phyloP scores from a whole-genome alignment of 768 basidiomycete genomes.

The Amanita rubescens region DNA sequence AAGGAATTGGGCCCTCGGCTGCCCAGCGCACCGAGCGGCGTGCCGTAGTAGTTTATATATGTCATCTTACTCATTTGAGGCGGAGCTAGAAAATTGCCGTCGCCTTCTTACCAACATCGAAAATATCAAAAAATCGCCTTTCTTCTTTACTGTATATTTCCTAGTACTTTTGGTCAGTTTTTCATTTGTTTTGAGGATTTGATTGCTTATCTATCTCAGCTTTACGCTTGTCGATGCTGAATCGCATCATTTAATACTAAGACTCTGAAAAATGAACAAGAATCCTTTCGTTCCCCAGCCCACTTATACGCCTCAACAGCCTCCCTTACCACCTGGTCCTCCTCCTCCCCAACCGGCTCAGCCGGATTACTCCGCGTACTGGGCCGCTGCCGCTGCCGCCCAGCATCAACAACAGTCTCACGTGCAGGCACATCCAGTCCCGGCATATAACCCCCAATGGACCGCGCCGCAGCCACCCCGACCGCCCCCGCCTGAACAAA shows the following conservation, averaged over 20 bases:
- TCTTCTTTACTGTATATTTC: not conserved
- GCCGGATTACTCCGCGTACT: conserved; percentile 74
- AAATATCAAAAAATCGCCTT: not conserved
- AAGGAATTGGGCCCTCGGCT: conserved; percentile 66
- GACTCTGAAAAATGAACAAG: conserved; percentile 65
- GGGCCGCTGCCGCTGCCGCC: conserved; percentile 52
- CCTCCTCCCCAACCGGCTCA: conserved; percentile 61
- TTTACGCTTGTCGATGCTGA: not conserved
- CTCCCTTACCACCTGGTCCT: conserved; percentile 75
- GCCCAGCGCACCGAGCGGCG: conserved; percentile 49
- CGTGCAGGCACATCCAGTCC: conserved; percentile 41
- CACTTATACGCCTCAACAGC: conserved; percentile 62
- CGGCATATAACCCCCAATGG: conserved; percentile 62
- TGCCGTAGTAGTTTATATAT: conserved; percentile 9
- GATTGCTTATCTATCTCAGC: conserved; percentile 1
- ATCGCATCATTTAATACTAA: not conserved
- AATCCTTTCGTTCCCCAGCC: conserved; percentile 74
- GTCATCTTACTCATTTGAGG: not conserved
- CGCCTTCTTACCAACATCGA: not conserved
- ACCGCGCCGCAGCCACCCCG: conserved; percentile 53
- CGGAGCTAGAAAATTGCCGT: conserved; percentile 22
- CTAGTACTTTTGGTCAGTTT: not conserved
- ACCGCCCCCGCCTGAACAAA: conserved; percentile 64
- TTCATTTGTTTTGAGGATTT: not conserved
- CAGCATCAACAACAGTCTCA: conserved; percentile 42